These are phyloP conservation scores for Mycosphaerella arachidis DNA, from an alignment of 2,329 filamentous ascomycete species.

Conservation along the genomic window DNA sequence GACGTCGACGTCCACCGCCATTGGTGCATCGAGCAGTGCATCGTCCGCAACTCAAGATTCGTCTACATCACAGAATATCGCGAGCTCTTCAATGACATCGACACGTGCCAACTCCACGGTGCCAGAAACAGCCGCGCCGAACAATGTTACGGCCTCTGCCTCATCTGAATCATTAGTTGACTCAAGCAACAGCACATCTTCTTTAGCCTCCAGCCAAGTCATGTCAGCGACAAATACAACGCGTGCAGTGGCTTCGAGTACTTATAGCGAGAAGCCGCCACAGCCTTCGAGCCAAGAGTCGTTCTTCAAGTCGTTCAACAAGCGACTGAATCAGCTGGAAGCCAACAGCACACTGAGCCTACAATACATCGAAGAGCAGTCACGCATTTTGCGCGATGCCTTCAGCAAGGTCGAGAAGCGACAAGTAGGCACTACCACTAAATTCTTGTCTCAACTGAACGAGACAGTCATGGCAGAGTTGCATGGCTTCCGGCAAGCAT, in stretches of 20 bases:
- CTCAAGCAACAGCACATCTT: not conserved
- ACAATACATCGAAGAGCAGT: conserved; percentile 96
- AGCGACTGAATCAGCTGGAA: conserved; percentile 85
- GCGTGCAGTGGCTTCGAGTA: not conserved
- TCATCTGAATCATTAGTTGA: conserved; percentile 1
- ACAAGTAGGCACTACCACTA: conserved; percentile 76
- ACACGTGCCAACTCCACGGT: not conserved
- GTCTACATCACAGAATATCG: not conserved
- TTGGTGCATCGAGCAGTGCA: not conserved
- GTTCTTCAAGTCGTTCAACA: conserved; percentile 95
- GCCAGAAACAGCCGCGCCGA: not conserved
- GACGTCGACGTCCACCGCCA: not conserved
- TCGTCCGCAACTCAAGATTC: not conserved
- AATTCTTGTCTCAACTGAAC: conserved; percentile 82
- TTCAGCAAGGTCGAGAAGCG: conserved; percentile 82
- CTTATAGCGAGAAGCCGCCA: conserved; percentile 35
- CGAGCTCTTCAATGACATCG: not conserved
- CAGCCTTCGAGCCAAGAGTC: conserved; percentile 88
- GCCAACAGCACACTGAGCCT: conserved; percentile 87
- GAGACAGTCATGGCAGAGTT: conserved; percentile 78
- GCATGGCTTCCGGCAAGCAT: conserved; percentile 72
- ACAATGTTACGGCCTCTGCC: not conserved
- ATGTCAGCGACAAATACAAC: conserved; percentile 12
- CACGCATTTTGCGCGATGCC: conserved; percentile 79
- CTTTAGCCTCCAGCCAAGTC: conserved; percentile 3